These are phyloP conservation scores for Thalassia testudinum DNA, from an alignment of 116 monocot species.

Conservation along the genomic window DNA sequence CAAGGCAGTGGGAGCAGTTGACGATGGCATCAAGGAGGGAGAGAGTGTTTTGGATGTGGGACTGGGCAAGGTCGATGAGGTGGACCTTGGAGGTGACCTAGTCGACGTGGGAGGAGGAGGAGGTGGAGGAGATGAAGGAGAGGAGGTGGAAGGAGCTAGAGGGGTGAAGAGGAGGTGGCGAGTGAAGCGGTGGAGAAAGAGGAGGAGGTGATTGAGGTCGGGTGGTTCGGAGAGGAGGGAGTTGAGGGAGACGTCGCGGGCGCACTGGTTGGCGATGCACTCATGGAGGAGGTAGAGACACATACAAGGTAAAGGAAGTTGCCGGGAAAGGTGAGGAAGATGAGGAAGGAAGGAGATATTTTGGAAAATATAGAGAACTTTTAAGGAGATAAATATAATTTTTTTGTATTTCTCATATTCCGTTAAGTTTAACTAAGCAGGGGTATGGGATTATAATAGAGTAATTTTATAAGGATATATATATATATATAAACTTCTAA, in stretches of 20 bases:
- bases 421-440: too few relatives aligned
- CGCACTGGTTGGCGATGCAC: conserved; percentile 91
- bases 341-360: too few relatives aligned
- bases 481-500: too few relatives aligned
- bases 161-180: conserved; percentile 52
- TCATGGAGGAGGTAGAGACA: conserved; percentile 87
- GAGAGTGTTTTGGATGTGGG: conserved; percentile 40
- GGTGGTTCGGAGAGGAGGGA: conserved; percentile 65
- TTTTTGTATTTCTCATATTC: too few relatives aligned
- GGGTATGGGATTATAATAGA: too few relatives aligned
- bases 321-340: too few relatives aligned
- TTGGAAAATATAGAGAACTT: too few relatives aligned
- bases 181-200: conserved; percentile 50
- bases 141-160: conserved; percentile 43
- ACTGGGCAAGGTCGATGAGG: conserved; percentile 78
- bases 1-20: conserved; percentile 45
- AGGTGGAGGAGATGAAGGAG: conserved; percentile 42
- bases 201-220: conserved; percentile 73
- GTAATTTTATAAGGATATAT: too few relatives aligned
- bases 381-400: too few relatives aligned
- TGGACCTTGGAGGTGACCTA: conserved; percentile 56
- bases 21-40: conserved; percentile 53
- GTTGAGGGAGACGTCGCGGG: conserved; percentile 52
- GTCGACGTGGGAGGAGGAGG: conserved; percentile 43
- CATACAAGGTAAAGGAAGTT: too few relatives aligned